phyloP scores from a whole-genome alignment of 2,329 filamentous ascomycete species.

The Penicillium verrucosum region DNA sequence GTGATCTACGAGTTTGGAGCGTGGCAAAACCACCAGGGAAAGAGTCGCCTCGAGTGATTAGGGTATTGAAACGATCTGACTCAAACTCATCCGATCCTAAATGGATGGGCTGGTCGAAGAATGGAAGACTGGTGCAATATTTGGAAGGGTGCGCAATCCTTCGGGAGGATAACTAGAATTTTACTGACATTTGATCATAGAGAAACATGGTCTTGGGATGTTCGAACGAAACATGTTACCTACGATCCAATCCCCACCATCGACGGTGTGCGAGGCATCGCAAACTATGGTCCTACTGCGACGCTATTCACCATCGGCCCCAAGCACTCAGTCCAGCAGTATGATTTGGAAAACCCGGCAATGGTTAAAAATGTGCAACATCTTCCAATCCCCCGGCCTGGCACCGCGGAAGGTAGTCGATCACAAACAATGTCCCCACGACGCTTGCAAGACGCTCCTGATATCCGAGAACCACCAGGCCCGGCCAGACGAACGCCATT shows the following conservation, averaged over 20 bases:
- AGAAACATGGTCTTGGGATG: conserved; percentile 93
- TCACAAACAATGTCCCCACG: conserved; percentile 27
- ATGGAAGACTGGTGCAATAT: conserved; percentile 90
- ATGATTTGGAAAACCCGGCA: conserved; percentile 80
- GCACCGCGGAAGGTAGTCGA: conserved; percentile 67
- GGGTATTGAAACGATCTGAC: conserved; percentile 78
- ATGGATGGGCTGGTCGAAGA: conserved; percentile 99
- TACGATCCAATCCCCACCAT: conserved; percentile 84
- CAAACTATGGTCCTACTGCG: conserved; percentile 86
- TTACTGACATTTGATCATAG: conserved; percentile 43
- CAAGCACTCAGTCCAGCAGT: conserved; percentile 89
- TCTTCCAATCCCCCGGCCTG: conserved; percentile 73
- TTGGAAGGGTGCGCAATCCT: conserved; percentile 71
- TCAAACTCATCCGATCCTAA: conserved; percentile 72
- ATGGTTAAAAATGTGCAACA: conserved; percentile 88
- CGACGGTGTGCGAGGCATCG: conserved; percentile 74
- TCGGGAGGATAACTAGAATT: background rate
- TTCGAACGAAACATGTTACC: conserved; percentile 93
- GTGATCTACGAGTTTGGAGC: conserved; percentile 94
- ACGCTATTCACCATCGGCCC: conserved; percentile 85
- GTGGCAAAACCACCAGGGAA: conserved; percentile 73
- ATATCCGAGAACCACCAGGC: conserved; percentile 70
- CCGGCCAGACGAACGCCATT: conserved; percentile 68
- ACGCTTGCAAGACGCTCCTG: conserved; percentile 36
- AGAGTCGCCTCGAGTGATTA: conserved; percentile 81